Base-by-base conservation (phyloP, 2,329 filamentous ascomycete species). In the Aspergillus fumigatiaffinis region DNA sequence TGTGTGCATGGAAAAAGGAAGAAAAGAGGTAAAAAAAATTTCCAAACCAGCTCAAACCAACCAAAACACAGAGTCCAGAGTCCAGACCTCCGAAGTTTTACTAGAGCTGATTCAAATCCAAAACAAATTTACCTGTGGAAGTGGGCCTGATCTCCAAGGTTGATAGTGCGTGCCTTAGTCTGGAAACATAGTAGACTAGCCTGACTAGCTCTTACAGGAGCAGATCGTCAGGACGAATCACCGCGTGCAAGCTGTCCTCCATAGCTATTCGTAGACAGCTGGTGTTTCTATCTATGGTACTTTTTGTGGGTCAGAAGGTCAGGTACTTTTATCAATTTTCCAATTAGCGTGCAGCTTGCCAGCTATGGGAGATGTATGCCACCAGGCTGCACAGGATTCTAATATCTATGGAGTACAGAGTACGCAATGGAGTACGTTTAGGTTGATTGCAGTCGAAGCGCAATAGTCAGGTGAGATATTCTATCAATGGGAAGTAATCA, bases 201-300 rank as follows among this genome's bases (percentile, higher is more conserved):
- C 32, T 6, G 32, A 35, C 32, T 38, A 38, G 32, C 32, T 17
- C 32, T 38, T 17, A 38, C 32, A 38, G 32, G 3, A 38, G 32
- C 14, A 38, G 14, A 38, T 38, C 14, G 14, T 14, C 44, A 47
- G 44, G 23, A 26, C 44, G 10, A 47, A 47, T 47, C 44, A 47
- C 10, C 4, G 21, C 12, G 21, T 6, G 5, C 44, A 47, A 4
- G 4, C 44, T 23, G 44, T 44, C 10, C 41, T 44, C 20, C 17
- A 21, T 44, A 44, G 6, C 41, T n/a, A 20, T 21, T n/a, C 9
- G 20, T 20, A 21, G 20, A 4, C n/a, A 29, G 50, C 28, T 42
- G 48, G 44, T 59, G 54, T 60, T 58, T 55, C 56, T 60, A 60
- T 58, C 58, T 60, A 54, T 58, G 58, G 56, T 54, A 54, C 41